phyloP scores from a whole-genome alignment of 257 asterid species.

The Paulownia fortunei region DNA sequence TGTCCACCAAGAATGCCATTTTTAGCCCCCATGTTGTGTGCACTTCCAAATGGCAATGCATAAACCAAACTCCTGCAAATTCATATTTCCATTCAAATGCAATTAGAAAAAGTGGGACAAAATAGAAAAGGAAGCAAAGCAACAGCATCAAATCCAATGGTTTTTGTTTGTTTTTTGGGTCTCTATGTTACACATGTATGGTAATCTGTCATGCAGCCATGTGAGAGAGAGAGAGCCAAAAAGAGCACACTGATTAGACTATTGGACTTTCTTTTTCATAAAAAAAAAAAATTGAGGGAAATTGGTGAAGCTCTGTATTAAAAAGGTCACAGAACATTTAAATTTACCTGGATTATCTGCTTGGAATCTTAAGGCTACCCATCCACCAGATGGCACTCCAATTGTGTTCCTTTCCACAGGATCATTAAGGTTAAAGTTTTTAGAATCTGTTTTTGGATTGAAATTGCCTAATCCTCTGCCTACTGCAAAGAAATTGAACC shows the following conservation, averaged over 20 bases:
- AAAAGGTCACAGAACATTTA: no score
- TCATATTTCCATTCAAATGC: background rate
- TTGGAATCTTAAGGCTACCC: constrained; percentile 87
- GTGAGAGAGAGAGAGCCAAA: background rate
- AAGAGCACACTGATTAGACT: background rate
- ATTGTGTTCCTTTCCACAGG: constrained; percentile 94
- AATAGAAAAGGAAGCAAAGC: background rate
- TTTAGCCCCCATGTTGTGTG: constrained; percentile 95
- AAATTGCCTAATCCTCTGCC: constrained; percentile 82
- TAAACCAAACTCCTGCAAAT: constrained; percentile 77
- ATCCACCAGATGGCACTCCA: constrained; percentile 95
- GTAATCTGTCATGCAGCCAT: background rate
- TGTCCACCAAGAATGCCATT: constrained; percentile 86
- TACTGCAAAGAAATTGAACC: constrained; percentile 83
- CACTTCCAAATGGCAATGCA: constrained; percentile 94
- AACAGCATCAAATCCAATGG: no score
- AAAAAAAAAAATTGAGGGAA: no score
- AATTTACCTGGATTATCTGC: constrained; percentile 91
- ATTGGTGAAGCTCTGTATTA: no score
- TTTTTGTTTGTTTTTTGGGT: no score
- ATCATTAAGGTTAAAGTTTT: constrained; percentile 77
- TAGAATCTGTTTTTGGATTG: constrained; percentile 60
- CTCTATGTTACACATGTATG: no score
- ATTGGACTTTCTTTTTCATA: background rate
- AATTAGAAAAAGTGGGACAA: background rate